Evolutionary conservation across 345 rosid genomes (phyloP).

Genomic region (Camelina laxa): DNA sequence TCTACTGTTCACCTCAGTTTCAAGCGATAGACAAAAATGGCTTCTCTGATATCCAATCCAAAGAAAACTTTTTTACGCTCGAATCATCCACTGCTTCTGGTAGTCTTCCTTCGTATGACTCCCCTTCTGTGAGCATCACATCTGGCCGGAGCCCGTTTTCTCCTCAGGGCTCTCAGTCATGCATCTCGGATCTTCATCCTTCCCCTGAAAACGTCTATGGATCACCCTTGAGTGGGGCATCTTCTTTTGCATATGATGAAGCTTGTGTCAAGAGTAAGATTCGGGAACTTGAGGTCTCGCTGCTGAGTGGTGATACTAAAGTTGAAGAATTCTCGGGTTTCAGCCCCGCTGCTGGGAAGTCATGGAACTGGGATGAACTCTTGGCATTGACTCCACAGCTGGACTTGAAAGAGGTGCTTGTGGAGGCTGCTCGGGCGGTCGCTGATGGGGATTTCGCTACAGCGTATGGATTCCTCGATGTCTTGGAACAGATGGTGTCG

Average conservation of each 20-base stretch:
- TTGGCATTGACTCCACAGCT: constrained; percentile 60
- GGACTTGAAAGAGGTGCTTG: constrained; percentile 64
- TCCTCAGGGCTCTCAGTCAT: constrained; percentile 84
- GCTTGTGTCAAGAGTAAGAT: constrained; percentile 61
- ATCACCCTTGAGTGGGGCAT: constrained; percentile 72
- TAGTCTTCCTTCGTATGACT: constrained; percentile 55
- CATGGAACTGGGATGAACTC: constrained; percentile 55
- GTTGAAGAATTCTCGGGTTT: constrained; percentile 53
- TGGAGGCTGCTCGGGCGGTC: constrained; percentile 70
- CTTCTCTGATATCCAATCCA: constrained; percentile 51
- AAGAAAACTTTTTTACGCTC: constrained; percentile 73
- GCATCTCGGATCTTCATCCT: constrained; percentile 68
- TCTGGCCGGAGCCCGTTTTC: constrained; percentile 75
- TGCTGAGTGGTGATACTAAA: constrained; percentile 68
- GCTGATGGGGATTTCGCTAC: constrained; percentile 52
- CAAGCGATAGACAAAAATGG: constrained; percentile 57
- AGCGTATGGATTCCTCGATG: constrained; percentile 63
- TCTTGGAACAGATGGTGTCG: constrained; percentile 86
- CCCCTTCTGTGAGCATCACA: constrained; percentile 72
- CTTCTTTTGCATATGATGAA: constrained; percentile 60
- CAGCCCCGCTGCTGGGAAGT: constrained; percentile 45
- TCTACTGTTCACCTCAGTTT: constrained; percentile 52
- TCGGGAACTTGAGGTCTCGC: constrained; percentile 66
- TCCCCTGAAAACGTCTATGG: constrained; percentile 71
- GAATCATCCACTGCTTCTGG: constrained; percentile 73